Percentiles rank a stretch among this genome's conserved stretches.
phyloP scores from a whole-genome alignment of 371 early-diverging fungal genomes.

The Circinella minor region DNA sequence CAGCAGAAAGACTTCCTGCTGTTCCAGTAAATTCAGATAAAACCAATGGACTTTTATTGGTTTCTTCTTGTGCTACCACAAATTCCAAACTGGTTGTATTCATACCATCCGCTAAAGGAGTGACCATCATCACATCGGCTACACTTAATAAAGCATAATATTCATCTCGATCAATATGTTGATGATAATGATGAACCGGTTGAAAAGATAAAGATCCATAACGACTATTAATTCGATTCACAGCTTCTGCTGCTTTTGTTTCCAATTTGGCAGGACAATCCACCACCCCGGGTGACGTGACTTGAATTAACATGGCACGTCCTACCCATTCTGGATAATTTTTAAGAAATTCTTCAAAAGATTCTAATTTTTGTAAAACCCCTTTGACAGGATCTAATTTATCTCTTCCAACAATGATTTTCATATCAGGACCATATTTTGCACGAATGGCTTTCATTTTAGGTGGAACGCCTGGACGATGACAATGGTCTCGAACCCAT shows the following conservation, averaged over 20 bases:
- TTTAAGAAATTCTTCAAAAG: constrained; percentile 91
- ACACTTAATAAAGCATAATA: constrained; percentile 94
- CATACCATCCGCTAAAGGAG: constrained; percentile 98
- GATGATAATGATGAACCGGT: constrained; percentile 97
- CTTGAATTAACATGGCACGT: constrained; percentile 91
- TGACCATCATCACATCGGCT: constrained; percentile 95
- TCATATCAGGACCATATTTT: constrained; percentile 84
- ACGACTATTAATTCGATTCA: constrained; percentile 91
- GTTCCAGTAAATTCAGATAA: constrained; percentile 97
- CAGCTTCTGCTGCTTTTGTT: constrained; percentile 84
- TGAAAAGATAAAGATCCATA: constrained; percentile 96
- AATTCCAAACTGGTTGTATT: constrained; percentile 99
- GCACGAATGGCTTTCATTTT: constrained; percentile 82
- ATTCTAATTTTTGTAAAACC: constrained; percentile 94
- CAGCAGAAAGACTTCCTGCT: constrained; percentile 85
- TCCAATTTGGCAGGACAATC: constrained; percentile 53
- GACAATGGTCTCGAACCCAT: constrained; percentile 48
- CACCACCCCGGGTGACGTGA: constrained; percentile 54
- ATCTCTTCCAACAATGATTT: constrained; percentile 97
- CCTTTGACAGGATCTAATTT: constrained; percentile 99
- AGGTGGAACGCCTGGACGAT: constrained; percentile 59
- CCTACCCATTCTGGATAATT: constrained; percentile 92
- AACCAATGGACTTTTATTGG: constrained; percentile 89
- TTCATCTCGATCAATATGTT: constrained; percentile 93
- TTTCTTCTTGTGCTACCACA: constrained; percentile 91